Evolutionary conservation across 805 yeast genomes (phyloP), one percentile per base, ranked within the genome.

Genomic region (Hanseniaspora osmophila): DNA sequence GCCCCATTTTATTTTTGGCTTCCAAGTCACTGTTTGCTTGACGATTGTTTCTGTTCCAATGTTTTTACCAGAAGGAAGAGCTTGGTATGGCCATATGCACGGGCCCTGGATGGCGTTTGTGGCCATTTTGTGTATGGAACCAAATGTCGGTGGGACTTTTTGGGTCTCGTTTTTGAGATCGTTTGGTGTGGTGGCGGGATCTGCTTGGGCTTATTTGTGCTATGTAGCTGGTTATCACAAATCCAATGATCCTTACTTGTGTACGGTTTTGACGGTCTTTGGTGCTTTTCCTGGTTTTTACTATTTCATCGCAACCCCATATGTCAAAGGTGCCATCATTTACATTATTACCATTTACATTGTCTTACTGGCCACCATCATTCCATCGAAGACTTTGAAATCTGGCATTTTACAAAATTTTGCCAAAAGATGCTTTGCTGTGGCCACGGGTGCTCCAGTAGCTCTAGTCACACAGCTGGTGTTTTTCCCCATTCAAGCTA

Each of bases 21-120:
- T 70, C 39, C 75, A 74, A 49, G 65, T 69, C 11, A 61, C 69
- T 0, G 52, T 69, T 33, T 72, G 74, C 0, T 51, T 72, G 38
- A 68, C 71, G 63, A 48, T 71, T 1, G 67, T 70, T 2, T 68
- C 76, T 0, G 71, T 71, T 48, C 77, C 77, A 1, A 73, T 71
- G 68, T 73, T 71, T 51, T 58, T 68, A 33, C 73, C 75, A 0
- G 63, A 64, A 33, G 51, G 69, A 17, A 60, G 76, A 40, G 55
- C 58, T n/a, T 73, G 77, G 77, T 73, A 71, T 49, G 57, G 56
- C n/a, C 62, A 65, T 15, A 63, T 66, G 30, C 64, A 70, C 48
- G 77, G 77, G 38, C 58, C 71, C 1, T 73, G 78, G 78, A 66
- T 71, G 6, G 77, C 77, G 27, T 73, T 73, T 59, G 74, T 71